These are phyloP conservation scores for Nadsonia commutata DNA, from an alignment of 1,139 yeast species.

Conservation along the genomic window DNA sequence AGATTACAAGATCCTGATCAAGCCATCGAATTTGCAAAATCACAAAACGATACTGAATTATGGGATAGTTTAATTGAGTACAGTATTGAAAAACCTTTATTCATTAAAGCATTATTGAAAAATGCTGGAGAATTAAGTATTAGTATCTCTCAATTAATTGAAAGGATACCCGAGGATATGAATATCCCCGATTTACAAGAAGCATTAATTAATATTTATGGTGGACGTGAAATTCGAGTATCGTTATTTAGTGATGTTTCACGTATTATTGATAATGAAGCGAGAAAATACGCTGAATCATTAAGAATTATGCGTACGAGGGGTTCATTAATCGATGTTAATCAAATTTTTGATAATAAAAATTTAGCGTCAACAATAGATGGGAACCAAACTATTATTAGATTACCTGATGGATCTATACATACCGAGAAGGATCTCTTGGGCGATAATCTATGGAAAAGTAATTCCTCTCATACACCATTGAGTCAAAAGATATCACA, in stretches of 20 bases:
- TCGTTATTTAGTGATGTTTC: constrained; percentile 46
- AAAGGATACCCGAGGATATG: constrained; percentile 46
- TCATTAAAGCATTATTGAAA: constrained; percentile 60
- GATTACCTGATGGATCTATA: background rate
- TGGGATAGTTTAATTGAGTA: constrained; percentile 67
- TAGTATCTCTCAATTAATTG: constrained; percentile 54
- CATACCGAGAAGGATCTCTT: background rate
- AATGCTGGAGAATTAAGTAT: constrained; percentile 39
- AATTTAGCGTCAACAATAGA: background rate
- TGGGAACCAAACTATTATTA: background rate
- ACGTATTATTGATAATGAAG: constrained; percentile 46
- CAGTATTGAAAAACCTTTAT: constrained; percentile 57
- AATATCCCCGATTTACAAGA: constrained; percentile 51
- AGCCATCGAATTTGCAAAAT: constrained; percentile 71
- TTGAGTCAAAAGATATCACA: background rate
- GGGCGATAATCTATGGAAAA: background rate
- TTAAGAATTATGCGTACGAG: constrained; percentile 26
- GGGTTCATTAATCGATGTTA: constrained; percentile 23
- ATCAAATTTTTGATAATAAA: no score
- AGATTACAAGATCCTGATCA: constrained; percentile 61
- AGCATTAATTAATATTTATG: constrained; percentile 48
- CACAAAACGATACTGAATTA: constrained; percentile 55
- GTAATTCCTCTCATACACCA: background rate
- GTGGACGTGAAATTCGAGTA: constrained; percentile 47
- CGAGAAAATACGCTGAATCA: constrained; percentile 30